Evolutionary conservation across 495 filamentous ascomycete genomes (phyloP), one percentile per base, ranked within the genome.

Genomic region (Trichocladium antarcticum): DNA sequence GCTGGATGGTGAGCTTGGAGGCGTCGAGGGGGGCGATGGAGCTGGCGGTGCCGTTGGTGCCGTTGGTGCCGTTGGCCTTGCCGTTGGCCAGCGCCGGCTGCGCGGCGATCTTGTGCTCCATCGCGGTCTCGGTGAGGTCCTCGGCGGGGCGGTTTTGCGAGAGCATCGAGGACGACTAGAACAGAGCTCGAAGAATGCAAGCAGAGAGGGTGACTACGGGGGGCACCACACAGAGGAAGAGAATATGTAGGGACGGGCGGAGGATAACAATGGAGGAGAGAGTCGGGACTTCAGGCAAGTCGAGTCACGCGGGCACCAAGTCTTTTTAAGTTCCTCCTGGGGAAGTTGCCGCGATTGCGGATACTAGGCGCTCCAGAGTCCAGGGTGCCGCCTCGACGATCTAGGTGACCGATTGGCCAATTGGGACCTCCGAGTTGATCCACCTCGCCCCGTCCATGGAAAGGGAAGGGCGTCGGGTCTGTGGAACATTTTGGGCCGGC

Each of bases 1-100:
- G 72, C 51, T 76, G 83, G 66, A 82, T 75, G 47, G 68, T 81
- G 62, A 90, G 73, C 50, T 77, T 79, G 37, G 86, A 89, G 59
- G 79, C 80, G 60, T 95, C 80, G 32, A 95, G 77, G 42, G 65
- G 57, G 1, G 58, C 55, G 19, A 60, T 37, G 37, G 57, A 4
- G 40, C 27, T 55, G 35, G 61, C 38, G 40, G 53, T 34, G 45
- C 53, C 42, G 56, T 56, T 57, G 41, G 52, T 39, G 48, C 56
- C 55, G 37, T 59, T 61, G 52, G 40, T 52, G 37, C 58, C 60
- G 37, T 67, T 62, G 43, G 59, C 47, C 27, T 58, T 42, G 53
- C 53, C 40, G 57, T 56, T 57, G 39, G 37, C 49, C 17, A 55
- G 44, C 16, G 55, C 47, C 5, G 46, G 34, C 39, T 65, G 62